Evolutionary conservation across 306 rosid species (phyloP), one percentile per base, ranked within the genome.

Genomic region (Astragalus membranaceus): DNA sequence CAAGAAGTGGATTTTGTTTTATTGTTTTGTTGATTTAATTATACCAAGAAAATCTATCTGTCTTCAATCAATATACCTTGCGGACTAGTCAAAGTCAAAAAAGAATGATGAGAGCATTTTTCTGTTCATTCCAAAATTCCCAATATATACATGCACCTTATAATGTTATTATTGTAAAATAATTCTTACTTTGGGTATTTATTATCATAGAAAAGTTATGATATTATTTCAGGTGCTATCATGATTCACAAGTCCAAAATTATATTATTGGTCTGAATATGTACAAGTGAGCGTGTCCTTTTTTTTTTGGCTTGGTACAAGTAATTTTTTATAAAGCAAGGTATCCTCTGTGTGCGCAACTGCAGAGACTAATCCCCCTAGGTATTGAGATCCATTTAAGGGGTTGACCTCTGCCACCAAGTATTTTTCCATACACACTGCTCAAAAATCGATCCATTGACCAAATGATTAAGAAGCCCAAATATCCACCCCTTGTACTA

Each of bases 81-180:
- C 14, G 60, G 80, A 72, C 70, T 33, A 71, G 87, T 84, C 92
- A 83, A 76, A 84, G 95, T 86, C 96, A 81, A 84, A 69, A 82
- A 85, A 76, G 88, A 87, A 87, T 78, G 79, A 81, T 54, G 55
- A 13, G 36, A 47, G 79, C 67, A 75, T 75, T 81, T 81, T 81
- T 71, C 75, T 79, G 75, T 67, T 79, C 79, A 77, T 84, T 82
- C 87, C 83, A 69, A 76, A 72, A 76, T 85, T 76, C 86, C 75
- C 65, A 77, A 57, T 39, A 7, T 7, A 39, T 79, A n/a, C 84
- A 73, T 73, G 74, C 69, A 49, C 61, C 72, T 72, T 64, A 37
- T 64, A 37, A 37, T 66, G n/a, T 42, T 60, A 64, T 56, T 57
- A 46, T 55, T 37, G 29, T 74, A 63, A n/a, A 13, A 64, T 39